Conservation (phyloP, 768 basidiomycete genomes). For the Tricholoma bakamatsutake region DNA sequence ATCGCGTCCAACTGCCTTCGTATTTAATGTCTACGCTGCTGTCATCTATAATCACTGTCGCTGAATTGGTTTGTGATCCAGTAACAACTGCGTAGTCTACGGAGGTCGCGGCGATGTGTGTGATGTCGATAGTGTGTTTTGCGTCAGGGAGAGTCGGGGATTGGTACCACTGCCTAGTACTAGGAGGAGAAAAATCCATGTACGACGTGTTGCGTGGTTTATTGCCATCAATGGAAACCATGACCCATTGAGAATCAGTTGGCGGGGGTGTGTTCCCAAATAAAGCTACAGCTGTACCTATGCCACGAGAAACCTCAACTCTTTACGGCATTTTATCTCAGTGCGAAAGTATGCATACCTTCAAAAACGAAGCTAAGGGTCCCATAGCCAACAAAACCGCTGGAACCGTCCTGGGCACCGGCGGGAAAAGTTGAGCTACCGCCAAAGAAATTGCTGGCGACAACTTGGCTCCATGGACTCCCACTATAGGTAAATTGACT, state of each 20-base stretch:
- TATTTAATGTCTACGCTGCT: slow-evolving; percentile 14
- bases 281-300: slow-evolving; percentile 12
- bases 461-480: not conserved
- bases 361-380: slow-evolving; percentile 2
- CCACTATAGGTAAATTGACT: not conserved
- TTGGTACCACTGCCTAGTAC: slow-evolving; percentile 20
- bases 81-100: slow-evolving; percentile 18
- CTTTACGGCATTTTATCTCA: not conserved
- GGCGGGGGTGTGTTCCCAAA: slow-evolving; percentile 8
- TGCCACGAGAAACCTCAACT: not conserved
- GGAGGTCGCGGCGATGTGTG: slow-evolving; percentile 14
- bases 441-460: not conserved
- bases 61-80: slow-evolving; percentile 15
- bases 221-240: slow-evolving; percentile 17
- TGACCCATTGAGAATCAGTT: slow-evolving; percentile 5
- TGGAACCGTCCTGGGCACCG: not conserved
- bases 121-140: slow-evolving; percentile 15
- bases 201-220: slow-evolving; percentile 8
- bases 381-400: not conserved
- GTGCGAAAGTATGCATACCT: not conserved
- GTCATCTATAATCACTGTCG: slow-evolving; percentile 19
- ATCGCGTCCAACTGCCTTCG: slow-evolving; percentile 13
- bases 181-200: slow-evolving; percentile 8
- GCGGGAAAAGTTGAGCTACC: not conserved
- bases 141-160: slow-evolving; percentile 16